These are phyloP conservation scores for Kandelia obovata DNA, from an alignment of 345 rosid genomes.

Conservation along the genomic window DNA sequence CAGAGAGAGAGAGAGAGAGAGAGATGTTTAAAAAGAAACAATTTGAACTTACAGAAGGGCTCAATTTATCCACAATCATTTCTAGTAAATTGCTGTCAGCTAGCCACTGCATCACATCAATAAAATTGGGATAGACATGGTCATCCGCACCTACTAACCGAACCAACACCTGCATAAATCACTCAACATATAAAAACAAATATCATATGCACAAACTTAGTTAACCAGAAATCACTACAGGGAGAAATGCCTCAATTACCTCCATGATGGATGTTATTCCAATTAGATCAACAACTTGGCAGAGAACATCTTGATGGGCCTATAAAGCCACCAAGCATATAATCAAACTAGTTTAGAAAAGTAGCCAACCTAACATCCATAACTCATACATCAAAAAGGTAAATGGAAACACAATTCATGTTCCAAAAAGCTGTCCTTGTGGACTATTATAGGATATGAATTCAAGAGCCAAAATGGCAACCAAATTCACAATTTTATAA, in stretches of 20 bases:
- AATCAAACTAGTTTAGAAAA: not conserved
- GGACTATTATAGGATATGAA: too few relatives aligned
- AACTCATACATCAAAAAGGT: not conserved
- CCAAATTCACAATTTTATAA: not conserved
- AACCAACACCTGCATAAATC: slow-evolving; percentile 69
- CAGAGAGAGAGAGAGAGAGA: not conserved
- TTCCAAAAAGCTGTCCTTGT: too few relatives aligned
- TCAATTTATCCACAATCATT: slow-evolving; percentile 93
- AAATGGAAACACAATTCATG: too few relatives aligned
- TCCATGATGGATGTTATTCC: slow-evolving; percentile 99
- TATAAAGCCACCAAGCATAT: slow-evolving; percentile 21
- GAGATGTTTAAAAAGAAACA: not conserved
- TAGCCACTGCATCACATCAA: slow-evolving; percentile 99
- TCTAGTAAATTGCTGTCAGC: slow-evolving; percentile 85
- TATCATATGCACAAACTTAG: not conserved
- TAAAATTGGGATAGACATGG: slow-evolving; percentile 88
- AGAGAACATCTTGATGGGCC: slow-evolving; percentile 86
- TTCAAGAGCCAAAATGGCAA: not conserved
- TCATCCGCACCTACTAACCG: slow-evolving; percentile 97
- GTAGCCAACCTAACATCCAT: not conserved
- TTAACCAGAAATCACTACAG: slow-evolving; percentile 10
- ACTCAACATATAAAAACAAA: slow-evolving; percentile 5
- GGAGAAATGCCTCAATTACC: slow-evolving; percentile 39
- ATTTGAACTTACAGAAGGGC: slow-evolving; percentile 64
- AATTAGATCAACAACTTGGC: slow-evolving; percentile 88